phyloP scores from a whole-genome alignment of 345 rosid species.

The Syzygium aromaticum region DNA sequence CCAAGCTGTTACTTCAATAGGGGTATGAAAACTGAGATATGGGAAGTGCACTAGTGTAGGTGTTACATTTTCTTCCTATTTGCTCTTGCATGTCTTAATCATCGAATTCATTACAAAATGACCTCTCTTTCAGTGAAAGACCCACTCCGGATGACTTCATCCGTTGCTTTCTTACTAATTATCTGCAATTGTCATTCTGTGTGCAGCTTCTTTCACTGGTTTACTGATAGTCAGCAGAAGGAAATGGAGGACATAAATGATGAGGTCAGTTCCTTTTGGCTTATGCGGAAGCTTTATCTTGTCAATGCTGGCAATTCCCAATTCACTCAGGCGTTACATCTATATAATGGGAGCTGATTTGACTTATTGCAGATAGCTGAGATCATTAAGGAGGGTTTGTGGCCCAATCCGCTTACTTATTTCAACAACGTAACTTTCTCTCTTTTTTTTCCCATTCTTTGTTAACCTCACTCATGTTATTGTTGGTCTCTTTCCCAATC shows the following conservation, averaged over 20 bases:
- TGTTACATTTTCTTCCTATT: not conserved
- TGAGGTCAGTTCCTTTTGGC: slow-evolving; percentile 38
- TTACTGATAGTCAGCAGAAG: slow-evolving; percentile 46
- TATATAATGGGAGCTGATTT: not conserved
- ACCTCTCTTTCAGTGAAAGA: not conserved
- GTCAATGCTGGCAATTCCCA: not conserved
- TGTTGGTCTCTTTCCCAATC: not conserved
- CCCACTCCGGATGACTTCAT: not conserved
- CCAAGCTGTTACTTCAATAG: not conserved
- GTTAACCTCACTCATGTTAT: not conserved
- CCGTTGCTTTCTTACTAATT: not conserved
- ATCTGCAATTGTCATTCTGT: not conserved
- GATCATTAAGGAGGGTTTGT: slow-evolving; percentile 84
- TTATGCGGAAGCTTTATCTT: not conserved
- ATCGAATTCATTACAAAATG: not conserved
- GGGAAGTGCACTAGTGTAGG: not conserved
- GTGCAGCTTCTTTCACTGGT: slow-evolving; percentile 87
- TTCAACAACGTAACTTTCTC: slow-evolving; percentile 56
- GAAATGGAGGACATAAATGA: slow-evolving; percentile 54
- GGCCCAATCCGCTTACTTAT: slow-evolving; percentile 89
- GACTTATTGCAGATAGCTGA: slow-evolving; percentile 64
- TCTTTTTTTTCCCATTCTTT: not conserved
- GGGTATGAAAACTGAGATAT: not conserved
- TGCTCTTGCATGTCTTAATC: not conserved
- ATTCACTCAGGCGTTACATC: not conserved